Evolutionary conservation across 108 stramenopile species (phyloP).

Genomic region (Mayamaea pseudoterrestris): DNA sequence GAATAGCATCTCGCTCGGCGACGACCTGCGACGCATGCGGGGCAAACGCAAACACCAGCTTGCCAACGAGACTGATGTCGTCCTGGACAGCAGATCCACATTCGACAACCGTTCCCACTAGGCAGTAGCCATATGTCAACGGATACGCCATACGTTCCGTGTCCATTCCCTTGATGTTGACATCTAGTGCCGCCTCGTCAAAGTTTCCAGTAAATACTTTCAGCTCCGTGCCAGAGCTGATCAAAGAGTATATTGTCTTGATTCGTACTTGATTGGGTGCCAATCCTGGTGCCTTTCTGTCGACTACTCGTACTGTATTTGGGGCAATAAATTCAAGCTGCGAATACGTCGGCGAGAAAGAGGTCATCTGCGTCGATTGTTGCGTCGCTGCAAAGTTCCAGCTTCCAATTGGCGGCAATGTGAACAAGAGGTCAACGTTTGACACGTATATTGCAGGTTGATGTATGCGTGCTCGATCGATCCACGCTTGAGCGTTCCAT

Average conservation of each 20-base stretch:
- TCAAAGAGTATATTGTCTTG: constrained; percentile 64
- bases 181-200: constrained; percentile 66
- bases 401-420: constrained; percentile 19
- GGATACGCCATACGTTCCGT: constrained; percentile 79
- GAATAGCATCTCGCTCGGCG: constrained; percentile 45
- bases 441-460: constrained; percentile 46
- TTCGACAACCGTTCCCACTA: constrained; percentile 62
- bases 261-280: constrained; percentile 48
- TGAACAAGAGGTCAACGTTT: constrained; percentile 74
- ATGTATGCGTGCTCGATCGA: constrained; percentile 31
- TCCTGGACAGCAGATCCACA: constrained; percentile 56
- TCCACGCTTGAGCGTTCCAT: constrained; percentile 68
- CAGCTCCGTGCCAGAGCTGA: constrained; percentile 87
- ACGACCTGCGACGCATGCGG: constrained; percentile 76
- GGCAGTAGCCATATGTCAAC: constrained; percentile 78
- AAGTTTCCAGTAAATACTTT: constrained; percentile 84
- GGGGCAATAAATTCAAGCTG: constrained; percentile 64
- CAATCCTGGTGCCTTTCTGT: constrained; percentile 17
- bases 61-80: constrained; percentile 37
- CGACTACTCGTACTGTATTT: constrained; percentile 35
- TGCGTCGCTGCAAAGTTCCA: constrained; percentile 3
- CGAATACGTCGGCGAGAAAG: constrained; percentile 1
- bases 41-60: constrained; percentile 72
- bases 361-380: not conserved
- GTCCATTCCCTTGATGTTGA: constrained; percentile 80